Base-by-base conservation (phyloP, 495 filamentous ascomycete species). In the Trichoderma asperelloides region DNA sequence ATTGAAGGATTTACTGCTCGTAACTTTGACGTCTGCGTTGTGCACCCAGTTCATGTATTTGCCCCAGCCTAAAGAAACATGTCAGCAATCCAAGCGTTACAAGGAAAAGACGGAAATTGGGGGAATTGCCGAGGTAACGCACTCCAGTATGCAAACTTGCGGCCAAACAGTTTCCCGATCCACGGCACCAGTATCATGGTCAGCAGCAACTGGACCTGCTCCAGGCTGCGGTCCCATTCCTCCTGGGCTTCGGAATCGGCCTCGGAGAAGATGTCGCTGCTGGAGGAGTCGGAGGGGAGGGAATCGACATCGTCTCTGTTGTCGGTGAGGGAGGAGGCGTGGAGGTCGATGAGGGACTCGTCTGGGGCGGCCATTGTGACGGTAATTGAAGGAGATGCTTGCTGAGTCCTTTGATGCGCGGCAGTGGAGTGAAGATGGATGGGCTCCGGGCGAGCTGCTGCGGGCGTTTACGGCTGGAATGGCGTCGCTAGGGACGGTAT, bases 101-200 rank as follows among this genome's bases (percentile, higher is more conserved):
- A 37, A 55, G 0, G 18, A 0, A 27, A 25, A 37, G 39, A 23
- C 9, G 9, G 25, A 18, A 23, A 5, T 23, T 21, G 15, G 16
- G 33, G 16, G 33, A 21, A 18, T 47, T 12, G 62, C 62, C 25
- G 60, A 21, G 47, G 60, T 13, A 2, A 16, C 89, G 72, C 76
- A 98, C 95, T 89, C 92, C 92, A 97, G 78, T 97, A 98, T 64
- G 95, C 95, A 80, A 91, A 96, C 78, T 88, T 92, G 75, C 95
- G 83, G 47, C 95, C 95, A 71, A 97, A 81, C 76, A 92, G 97
- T 76, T 97, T 98, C 25, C 95, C 95, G 64, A 92, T 78, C 74
- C 94, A 96, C 21, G 95, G 95, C 45, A 98, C 89, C 70, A 97
- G 73, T 21, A 98, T 90, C 91, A 98, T 96, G 9, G 88, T 94